Base-by-base conservation (phyloP, 2,329 filamentous ascomycete species). In the Sporothrix inflata region DNA sequence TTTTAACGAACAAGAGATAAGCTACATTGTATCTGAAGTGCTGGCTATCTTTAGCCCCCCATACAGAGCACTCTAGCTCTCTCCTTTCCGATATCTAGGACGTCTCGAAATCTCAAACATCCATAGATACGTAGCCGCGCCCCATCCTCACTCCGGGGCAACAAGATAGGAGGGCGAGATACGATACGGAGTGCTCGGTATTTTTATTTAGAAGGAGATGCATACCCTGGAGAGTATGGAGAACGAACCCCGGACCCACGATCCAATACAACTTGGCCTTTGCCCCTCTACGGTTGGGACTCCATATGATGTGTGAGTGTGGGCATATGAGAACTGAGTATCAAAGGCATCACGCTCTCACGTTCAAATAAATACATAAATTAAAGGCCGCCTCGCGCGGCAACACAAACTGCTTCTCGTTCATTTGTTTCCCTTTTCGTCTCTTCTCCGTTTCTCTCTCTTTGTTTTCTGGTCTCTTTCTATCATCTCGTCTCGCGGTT, bases 221-320 rank as follows among this genome's bases (percentile, higher is more conserved):
- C n/a, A n/a, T n/a, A n/a, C n/a, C n/a, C n/a, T n/a, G n/a, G n/a
- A n/a, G 60, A 55, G n/a, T 45, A 55, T 42, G 38, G 38, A 69
- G 67, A 57, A 30, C 67, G 9, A 57, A 53, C 67, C 67, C 67
- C 38, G 14, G 67, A 69, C 51, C 51, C 67, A 69, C 34, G 34
- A 45, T 34, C 53, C 27, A 2, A 51, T 47, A 2, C 21, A 7
- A 19, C 21, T 45, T 47, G 21, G 40, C 30, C 42, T 49, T 47
- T 49, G 21, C 40, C 61, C 40, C 40, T n/a, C 24, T 9, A 6
- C 16, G 24, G 9, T 6, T 30, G 24, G 4, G 40, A 27, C 61
- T 49, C 42, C 42, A 66, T 34, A 34, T 21, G 40, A 47, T 21
- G 30, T 38, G 19, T 61, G 14, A 40, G 30, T 24, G 57, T 21